Conservation (phyloP, 176 grass and related monocot genomes). For the Eleusine coracana region DNA sequence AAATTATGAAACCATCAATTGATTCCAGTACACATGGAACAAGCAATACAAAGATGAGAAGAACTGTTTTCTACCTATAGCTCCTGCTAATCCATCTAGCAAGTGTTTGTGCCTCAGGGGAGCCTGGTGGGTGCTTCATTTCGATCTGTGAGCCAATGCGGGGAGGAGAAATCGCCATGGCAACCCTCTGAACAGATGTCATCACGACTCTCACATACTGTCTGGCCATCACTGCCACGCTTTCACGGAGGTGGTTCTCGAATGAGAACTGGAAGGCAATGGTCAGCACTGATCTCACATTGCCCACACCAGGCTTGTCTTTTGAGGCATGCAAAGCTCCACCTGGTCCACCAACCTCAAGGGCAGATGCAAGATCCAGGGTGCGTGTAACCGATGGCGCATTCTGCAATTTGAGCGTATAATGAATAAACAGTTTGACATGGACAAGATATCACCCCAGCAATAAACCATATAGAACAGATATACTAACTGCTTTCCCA, state of each 20-base stretch:
- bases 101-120: slow-evolving; percentile 77
- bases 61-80: slow-evolving; percentile 58
- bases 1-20: not conserved
- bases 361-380: slow-evolving; percentile 79
- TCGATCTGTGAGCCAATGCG: slow-evolving; percentile 52
- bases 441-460: not conserved
- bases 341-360: slow-evolving; percentile 82
- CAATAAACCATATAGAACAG: not conserved
- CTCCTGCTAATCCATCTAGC: slow-evolving; percentile 78
- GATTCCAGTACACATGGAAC: not conserved
- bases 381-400: slow-evolving; percentile 61
- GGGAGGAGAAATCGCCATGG: slow-evolving; percentile 83
- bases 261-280: slow-evolving; percentile 93
- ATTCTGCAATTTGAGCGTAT: slow-evolving; percentile 37
- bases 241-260: slow-evolving; percentile 84
- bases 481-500: slow-evolving; percentile 58
- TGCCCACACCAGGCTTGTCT: slow-evolving; percentile 18
- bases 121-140: slow-evolving; percentile 63
- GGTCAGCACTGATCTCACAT: slow-evolving; percentile 71
- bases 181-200: slow-evolving; percentile 87
- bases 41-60: not conserved
- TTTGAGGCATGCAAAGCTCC: slow-evolving; percentile 27
- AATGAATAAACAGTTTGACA: not conserved
- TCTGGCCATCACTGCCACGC: slow-evolving; percentile 76
- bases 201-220: slow-evolving; percentile 85